Conservation (phyloP, 2,329 filamentous ascomycete genomes). For the Colletotrichum cereale region DNA sequence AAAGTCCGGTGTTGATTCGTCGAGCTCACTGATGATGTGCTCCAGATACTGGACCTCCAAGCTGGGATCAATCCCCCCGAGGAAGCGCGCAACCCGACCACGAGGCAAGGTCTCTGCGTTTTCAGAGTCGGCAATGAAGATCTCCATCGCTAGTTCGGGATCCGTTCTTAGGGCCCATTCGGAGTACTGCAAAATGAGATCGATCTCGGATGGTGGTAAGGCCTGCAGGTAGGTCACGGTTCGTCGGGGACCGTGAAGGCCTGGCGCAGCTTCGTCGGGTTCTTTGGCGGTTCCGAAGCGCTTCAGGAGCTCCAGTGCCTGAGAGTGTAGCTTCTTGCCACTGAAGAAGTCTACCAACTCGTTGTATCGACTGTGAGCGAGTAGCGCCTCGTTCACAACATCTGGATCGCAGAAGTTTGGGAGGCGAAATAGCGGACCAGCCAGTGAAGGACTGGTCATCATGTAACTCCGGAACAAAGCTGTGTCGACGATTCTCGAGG, state of each 20-base stretch:
- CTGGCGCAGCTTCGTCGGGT: constrained; percentile 63
- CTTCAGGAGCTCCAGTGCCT: constrained; percentile 84
- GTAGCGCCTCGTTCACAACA: constrained; percentile 92
- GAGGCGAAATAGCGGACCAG: constrained; percentile 91
- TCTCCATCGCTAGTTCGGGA: constrained; percentile 85
- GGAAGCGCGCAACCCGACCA: constrained; percentile 79
- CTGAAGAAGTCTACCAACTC: constrained; percentile 98
- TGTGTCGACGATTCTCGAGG: constrained; percentile 90
- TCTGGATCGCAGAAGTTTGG: constrained; percentile 97
- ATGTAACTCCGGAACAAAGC: constrained; percentile 96
- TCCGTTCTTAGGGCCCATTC: constrained; percentile 85
- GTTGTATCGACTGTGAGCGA: constrained; percentile 89
- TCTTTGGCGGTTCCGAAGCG: constrained; percentile 78
- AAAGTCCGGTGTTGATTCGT: constrained; percentile 86
- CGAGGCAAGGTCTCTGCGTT: constrained; percentile 89
- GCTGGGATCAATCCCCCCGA: constrained; percentile 75
- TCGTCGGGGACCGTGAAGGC: constrained; percentile 82
- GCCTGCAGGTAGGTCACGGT: constrained; percentile 93
- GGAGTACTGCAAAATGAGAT: constrained; percentile 91
- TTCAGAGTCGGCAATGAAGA: constrained; percentile 93
- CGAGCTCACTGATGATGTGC: constrained; percentile 88
- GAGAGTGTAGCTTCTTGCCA: constrained; percentile 91
- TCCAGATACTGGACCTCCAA: constrained; percentile 89
- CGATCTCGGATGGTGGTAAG: constrained; percentile 86
- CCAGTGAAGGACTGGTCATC: constrained; percentile 87